Evolutionary conservation across 768 basidiomycete species (phyloP), one percentile per base, ranked within the genome.

Genomic region (Psilocybe azurescens): DNA sequence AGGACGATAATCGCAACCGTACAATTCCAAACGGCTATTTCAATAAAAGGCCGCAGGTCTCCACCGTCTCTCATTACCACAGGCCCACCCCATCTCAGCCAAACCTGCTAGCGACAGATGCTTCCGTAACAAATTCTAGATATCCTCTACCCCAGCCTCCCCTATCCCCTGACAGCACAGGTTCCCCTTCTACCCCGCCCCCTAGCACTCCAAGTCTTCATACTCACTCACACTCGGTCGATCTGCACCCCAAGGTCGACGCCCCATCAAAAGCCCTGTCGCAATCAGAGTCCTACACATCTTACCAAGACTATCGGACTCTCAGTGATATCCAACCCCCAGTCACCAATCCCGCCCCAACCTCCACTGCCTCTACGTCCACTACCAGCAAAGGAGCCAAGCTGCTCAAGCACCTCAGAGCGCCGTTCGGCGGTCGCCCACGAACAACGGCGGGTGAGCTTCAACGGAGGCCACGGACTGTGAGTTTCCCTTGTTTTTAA

Each of bases 131-230:
- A 5, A 61, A 47, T 53, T 47, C 33, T 49, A 39, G 20, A 49
- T 54, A 46, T 33, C 60, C 54, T 41, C 54, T 65, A 67, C 73
- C 56, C 62, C 76, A 61, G 65, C 79, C 86, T 44, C 81, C 86
- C 53, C 89, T 88, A 14, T 91, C 90, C 3, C 88, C 91, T 18
- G 90, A 88, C 56, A 87, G 82, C 68, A 82, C 86, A 51, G 85
- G 84, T 68, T 91, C 90, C 2, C 86, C 84, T 5, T 78, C 87
- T 3, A 87, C 89, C n/a, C 89, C 90, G 59, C 89, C 89, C 3
- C 89, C 89, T 29, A 83, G 81, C 68, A 89, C 89, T 10, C 88
- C 89, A 81, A 53, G 78, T 84, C 65, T 75, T 76, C 32, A 76
- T 71, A 16, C 84, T 79, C 63, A 60, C 32, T 66, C 67, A 8